Evolutionary conservation across 1,284 basidiomycete genomes (phyloP).

Genomic region (Ceratobasidium sp.): DNA sequence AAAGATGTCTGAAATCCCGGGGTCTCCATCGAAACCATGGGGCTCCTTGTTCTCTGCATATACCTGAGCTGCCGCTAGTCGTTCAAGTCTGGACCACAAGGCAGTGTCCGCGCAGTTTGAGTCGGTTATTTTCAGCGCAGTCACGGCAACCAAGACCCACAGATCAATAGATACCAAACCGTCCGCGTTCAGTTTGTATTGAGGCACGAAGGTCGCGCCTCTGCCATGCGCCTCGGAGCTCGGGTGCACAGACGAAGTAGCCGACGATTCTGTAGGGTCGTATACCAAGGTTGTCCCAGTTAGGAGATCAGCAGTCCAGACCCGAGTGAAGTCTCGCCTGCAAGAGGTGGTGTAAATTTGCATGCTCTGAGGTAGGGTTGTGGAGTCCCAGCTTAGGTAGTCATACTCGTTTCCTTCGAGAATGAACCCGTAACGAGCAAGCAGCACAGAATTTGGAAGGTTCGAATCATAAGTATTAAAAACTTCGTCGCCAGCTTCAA

Average conservation of each 20-base stretch:
- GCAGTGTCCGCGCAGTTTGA: background rate
- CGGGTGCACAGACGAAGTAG: background rate
- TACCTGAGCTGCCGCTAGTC: slow-evolving; percentile 5
- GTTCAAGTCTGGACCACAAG: slow-evolving; percentile 3
- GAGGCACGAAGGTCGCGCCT: background rate
- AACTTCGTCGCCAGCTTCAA: slow-evolving; percentile 69
- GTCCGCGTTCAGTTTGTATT: slow-evolving; percentile 30
- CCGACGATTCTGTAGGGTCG: background rate
- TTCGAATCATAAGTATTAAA: slow-evolving; percentile 87
- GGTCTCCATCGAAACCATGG: background rate
- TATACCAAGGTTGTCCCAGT: slow-evolving; percentile 9
- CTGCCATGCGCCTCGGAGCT: background rate
- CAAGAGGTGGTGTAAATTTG: background rate
- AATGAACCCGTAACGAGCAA: slow-evolving; percentile 79
- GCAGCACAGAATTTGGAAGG: slow-evolving; percentile 74
- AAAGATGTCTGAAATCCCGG: background rate
- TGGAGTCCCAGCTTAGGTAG: slow-evolving; percentile 60
- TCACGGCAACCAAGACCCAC: slow-evolving; percentile 26
- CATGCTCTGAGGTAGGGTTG: slow-evolving; percentile 52
- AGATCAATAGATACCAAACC: slow-evolving; percentile 34
- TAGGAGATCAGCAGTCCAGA: slow-evolving; percentile 27
- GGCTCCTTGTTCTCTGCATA: slow-evolving; percentile 12
- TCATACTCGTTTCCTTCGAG: slow-evolving; percentile 72
- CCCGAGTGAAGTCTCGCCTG: background rate
- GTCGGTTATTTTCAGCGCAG: slow-evolving; percentile 7